Base-by-base conservation (phyloP, 805 yeast genomes). In the Zygosaccharomyces siamensis region DNA sequence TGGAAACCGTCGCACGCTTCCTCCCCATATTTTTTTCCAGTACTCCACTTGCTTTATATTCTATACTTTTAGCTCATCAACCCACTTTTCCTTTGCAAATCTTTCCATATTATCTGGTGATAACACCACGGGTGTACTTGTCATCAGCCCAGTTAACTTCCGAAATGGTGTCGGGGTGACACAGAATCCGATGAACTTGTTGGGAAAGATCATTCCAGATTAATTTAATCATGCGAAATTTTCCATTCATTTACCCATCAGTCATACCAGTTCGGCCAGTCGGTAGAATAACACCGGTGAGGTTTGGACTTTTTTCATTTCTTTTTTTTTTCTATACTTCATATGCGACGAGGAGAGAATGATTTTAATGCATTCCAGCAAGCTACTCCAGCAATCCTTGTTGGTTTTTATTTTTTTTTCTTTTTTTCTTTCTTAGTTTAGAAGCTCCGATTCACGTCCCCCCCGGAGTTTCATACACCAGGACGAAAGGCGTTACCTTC, bases 21-120 rank as follows among this genome's bases (percentile, higher is more conserved):
- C 16, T 33, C 37, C 11, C 37, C 37, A 14, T 33, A 33, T 16
- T 33, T 33, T 38, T 23, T 21, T 21, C 6, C 30, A 12, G 24
- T 16, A n/a, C 41, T 38, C 28, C 30, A 14, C 41, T 21, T 7
- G 41, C 41, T 38, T 23, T 38, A 38, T 38, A 38, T 38, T 23
- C 23, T 16, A 14, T 14, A 7, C 21, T 18, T 7, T 14, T 14
- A 6, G 8, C 20, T n/a, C 37, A 33, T 33, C 37, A 33, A 33
- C 18, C 37, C 37, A 33, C 37, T 33, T 33, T 33, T 18, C 21
- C 21, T 7, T 14, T 10, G 16, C 20, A 33, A 33, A 14, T 5
- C 20, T 33, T 33, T 14, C 21, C 21, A 14, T 33, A 7, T 33
- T 20, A 20, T 14, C 21, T 33, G 37, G 20, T 33, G 37, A 10